Base-by-base conservation (phyloP, 106 monocot species). In the Cymbidium sinense region DNA sequence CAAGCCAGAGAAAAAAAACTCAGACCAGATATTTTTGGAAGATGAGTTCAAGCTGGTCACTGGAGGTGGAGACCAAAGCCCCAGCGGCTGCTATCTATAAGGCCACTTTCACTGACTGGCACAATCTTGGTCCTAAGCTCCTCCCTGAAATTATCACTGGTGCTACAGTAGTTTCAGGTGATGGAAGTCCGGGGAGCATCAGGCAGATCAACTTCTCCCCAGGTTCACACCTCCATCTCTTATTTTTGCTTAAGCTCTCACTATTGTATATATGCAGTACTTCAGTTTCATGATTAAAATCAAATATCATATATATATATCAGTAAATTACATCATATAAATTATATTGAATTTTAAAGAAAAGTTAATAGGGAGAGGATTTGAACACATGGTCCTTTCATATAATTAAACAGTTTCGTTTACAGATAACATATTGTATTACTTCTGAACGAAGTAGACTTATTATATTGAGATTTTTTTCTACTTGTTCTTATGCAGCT, bases 91-190 rank as follows among this genome's bases (percentile, higher is more conserved):
- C 76, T 18, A 64, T 89, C n/a, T 86, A 79, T 75, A 83, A 79
- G 75, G 88, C 86, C 33, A 51, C 76, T 12, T 36, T 80, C 51
- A n/a, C 72, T 33, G 83, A 89, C 72, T 89, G 86, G 83, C 86
- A 83, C 34, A 81, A 81, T 61, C 75, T 89, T 12, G 88, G 75
- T 76, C 88, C 86, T 7, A 89, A 89, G 78, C 15, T 86, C 27
- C 9, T 70, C 10, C 85, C 88, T 2, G 83, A 88, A 2, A 61
- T 75, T 70, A 47, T 89, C 43, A 64, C 73, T 17, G 75, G 83
- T 12, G 76, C 34, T 44, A 50, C 75, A 25, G 5, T 28, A 25
- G 7, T 83, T 20, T 34, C 83, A 1, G 86, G 79, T 2, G 64
- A 73, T 8, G 83, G 85, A 25, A 58, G 19, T n/a, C 72, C 54